Base-by-base conservation (phyloP, 495 filamentous ascomycete species). In the Jackrogersella multiformis region DNA sequence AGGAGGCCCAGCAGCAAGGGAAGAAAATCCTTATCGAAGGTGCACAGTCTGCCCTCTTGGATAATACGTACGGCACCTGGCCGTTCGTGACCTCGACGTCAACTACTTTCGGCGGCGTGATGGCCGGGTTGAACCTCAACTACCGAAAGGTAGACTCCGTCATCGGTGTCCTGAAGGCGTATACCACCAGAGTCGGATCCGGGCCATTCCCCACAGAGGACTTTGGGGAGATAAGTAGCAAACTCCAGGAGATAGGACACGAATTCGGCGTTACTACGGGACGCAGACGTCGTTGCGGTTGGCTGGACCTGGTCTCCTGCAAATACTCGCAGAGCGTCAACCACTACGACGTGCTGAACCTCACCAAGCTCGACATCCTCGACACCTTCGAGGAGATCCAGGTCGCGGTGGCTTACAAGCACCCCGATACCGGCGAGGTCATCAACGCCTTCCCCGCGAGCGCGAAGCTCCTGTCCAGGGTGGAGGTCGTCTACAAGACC, bases 121-220 rank as follows among this genome's bases (percentile, higher is more conserved):
- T 68, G 59, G 58, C 66, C n/a, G 66, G 66, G 0, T 5, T 68
- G 30, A 64, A 23, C 4, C 59, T 68, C 30, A 21, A 63, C 46
- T 46, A 53, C 36, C 58, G 66, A 42, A 68, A 59, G 15, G 48
- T 68, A 10, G 54, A 68, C 9, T 45, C 36, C 39, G 84, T 93
- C 39, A 88, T 96, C 71, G 92, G 93, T 45, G 94, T 98, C 7
- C 88, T 95, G 49, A 97, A 97, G 76, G 94, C 93, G 6, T 90
- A 73, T 53, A 89, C 87, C 44, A 92, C 85, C 30, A 87, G 91
- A 62, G 91, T 93, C 32, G 90, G 89, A 49, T 88, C 84, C 16
- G 94, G 94, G 5, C 90, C 91, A 5, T 95, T 97, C 81, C 91
- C 92, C 39, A 92, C 90, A 2, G 94, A 97, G 73, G 88, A 91